Evolutionary conservation across 345 rosid species (phyloP).

Genomic region (Citrus cavaleriei): DNA sequence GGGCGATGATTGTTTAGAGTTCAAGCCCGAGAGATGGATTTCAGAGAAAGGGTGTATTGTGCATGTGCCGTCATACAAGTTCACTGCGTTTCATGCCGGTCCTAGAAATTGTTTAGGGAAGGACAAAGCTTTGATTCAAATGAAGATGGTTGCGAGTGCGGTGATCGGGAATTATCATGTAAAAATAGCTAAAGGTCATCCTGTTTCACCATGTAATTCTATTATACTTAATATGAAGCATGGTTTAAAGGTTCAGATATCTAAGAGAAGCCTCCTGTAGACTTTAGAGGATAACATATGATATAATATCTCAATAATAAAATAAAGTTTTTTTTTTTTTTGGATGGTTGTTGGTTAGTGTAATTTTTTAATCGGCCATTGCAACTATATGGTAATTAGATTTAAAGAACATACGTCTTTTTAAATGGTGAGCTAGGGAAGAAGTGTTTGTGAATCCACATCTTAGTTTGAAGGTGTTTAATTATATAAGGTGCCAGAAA

Average conservation of each 20-base stretch:
- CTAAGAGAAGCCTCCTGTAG: background rate
- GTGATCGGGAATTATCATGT: conserved; percentile 15
- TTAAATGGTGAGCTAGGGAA: no score
- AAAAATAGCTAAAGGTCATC: conserved; percentile 6
- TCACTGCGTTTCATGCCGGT: conserved; percentile 17
- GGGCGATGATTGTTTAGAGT: conserved; percentile 31
- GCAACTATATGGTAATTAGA: no score
- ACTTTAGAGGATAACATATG: background rate
- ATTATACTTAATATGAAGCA: background rate
- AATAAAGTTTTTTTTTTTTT: background rate
- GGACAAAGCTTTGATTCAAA: conserved; percentile 14
- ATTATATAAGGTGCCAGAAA: no score
- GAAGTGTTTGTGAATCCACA: no score
- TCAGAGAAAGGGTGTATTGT: conserved; percentile 4
- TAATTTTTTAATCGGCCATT: no score
- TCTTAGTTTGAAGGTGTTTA: no score
- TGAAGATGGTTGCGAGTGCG: conserved; percentile 7
- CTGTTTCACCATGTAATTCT: conserved; percentile 4
- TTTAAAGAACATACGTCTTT: no score
- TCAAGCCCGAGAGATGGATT: background rate
- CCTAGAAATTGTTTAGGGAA: conserved; percentile 24
- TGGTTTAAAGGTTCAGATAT: conserved; percentile 3
- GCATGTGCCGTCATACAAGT: conserved; percentile 23
- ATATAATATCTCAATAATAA: background rate
- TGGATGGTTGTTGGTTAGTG: no score